A percentile compares a stretch with the other conserved stretches of the same genome.
phyloP scores from a whole-genome alignment of 345 rosid species.

The Linum lewisii region DNA sequence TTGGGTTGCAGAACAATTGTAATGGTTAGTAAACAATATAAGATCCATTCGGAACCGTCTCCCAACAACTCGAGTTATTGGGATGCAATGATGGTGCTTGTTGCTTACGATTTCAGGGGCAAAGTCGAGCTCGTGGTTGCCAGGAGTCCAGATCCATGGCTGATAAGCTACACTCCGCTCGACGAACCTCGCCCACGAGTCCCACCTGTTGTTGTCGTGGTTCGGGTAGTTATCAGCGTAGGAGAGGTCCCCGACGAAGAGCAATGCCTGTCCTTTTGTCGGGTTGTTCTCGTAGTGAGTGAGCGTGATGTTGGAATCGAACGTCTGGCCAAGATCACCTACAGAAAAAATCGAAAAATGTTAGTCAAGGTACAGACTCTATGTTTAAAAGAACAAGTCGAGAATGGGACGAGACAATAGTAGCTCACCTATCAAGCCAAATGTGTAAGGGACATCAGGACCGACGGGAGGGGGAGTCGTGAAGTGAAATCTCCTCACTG shows the following conservation, averaged over 20 bases:
- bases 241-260: constrained; percentile 41
- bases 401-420: too few relatives aligned
- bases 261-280: constrained; percentile 31
- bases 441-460: constrained; percentile 61
- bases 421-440: constrained; percentile 51
- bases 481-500: constrained; percentile 52
- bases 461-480: constrained; percentile 57
- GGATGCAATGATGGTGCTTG: too few relatives aligned
- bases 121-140: constrained; percentile 39
- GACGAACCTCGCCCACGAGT: constrained; percentile 34
- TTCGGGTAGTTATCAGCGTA: constrained; percentile 37
- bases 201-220: constrained; percentile 36
- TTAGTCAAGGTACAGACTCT: too few relatives aligned
- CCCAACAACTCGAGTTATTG: too few relatives aligned
- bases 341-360: too few relatives aligned
- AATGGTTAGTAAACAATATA: too few relatives aligned
- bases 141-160: constrained; percentile 41
- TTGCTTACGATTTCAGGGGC: constrained; percentile 26
- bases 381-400: too few relatives aligned
- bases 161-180: constrained; percentile 39
- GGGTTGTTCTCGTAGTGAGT: constrained; percentile 35
- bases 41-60: too few relatives aligned
- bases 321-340: constrained; percentile 47
- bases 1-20: too few relatives aligned
- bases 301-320: constrained; percentile 37